Base-by-base conservation (phyloP, 2,329 filamentous ascomycete species). In the Epichloe amarillans region DNA sequence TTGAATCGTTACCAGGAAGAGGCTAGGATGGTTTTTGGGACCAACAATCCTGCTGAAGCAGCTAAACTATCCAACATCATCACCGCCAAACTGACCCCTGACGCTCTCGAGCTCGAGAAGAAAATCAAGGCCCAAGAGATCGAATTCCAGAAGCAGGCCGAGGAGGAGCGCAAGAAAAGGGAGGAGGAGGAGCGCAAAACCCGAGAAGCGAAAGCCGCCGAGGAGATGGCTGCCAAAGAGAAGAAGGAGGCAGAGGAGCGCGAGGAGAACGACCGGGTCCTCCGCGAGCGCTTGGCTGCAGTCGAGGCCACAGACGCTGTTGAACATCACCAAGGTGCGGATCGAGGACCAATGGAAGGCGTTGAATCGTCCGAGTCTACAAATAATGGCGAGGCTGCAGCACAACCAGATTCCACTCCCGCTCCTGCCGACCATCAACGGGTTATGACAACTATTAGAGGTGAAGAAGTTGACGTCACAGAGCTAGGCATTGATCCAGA, bases 401-500 rank as follows among this genome's bases (percentile, higher is more conserved):
- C 56, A 26, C 61, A 63, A 45, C 56, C 62, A 21, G 61, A 15
- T 8, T 46, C 35, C 41, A 40, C 10, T 15, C 26, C 52, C 11
- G 39, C 52, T 5, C 38, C 52, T 11, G 45, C 51, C 15, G 54
- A 58, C 8, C 61, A 63, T 26, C 63, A 66, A 3, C 84, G 90
- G 46, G 77, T 95, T 33, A 84, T 83, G 59, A 94, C 88, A 15
- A 90, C 79, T 2, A 89, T 98, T 50, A 76, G 90, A 53, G 91
- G 90, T 26, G 85, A 86, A 55, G 83, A 93, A 60, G 80, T 95
- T 49, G 93, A 98, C 64, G 93, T 98, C 46, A 98, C 93, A 0
- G 87, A 88, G 54, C 76, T 98, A 54, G 90, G 91, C 46, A 97
- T 98, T 59, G 93, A 98, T 63, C 80, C 86, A 15, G 90, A 95